Evolutionary conservation across 768 basidiomycete species (phyloP), one percentile per base, ranked within the genome.

Genomic region (Leccinum disarticulatum): DNA sequence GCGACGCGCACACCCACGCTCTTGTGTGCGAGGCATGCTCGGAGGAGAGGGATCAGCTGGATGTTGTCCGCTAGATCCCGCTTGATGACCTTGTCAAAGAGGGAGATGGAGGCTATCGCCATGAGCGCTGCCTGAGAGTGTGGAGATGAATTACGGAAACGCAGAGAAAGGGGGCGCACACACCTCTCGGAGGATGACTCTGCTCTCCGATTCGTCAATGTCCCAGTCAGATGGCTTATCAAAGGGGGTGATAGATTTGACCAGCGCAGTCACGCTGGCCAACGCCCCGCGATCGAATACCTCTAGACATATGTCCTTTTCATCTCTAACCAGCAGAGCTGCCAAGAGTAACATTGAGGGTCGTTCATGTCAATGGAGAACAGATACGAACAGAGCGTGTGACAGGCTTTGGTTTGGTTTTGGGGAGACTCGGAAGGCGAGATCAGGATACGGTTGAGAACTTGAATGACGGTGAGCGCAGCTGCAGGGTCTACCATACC

Each of bases 1-100:
- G 91, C 92, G 49, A 90, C 91, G 6, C 94, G 84, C 3, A 95
- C 87, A 1, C 90, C 91, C 15, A 86, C 77, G 57, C 87, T 82
- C 0, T 78, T 80, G 56, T 91, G 87, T 0, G 78, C 63, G 8
- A 95, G 79, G 13, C 82, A 82, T 2, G 71, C 67, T 58, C 83
- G 79, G 33, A 93, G 71, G 27, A 80, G 72, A 5, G 82, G 81
- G 27, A 90, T 66, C 51, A 93, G 74, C 3, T 76, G 77, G 11
- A 82, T 77, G 11, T 77, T 77, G 64, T 88, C 87, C 3, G 88
- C 83, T 25, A 95, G 75, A 28, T 81, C 76, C 2, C 87, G 79
- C 2, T 93, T 86, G 49, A 91, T 84, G 41, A 90, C 83, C 62
- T 88, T 88, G 62, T 86, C 83, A 59, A 85, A 87, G 7, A 95